Evolutionary conservation across 148 eudicot genomes (phyloP), one percentile per base, ranked within the genome.

Genomic region (Rhododendron williamsianum): DNA sequence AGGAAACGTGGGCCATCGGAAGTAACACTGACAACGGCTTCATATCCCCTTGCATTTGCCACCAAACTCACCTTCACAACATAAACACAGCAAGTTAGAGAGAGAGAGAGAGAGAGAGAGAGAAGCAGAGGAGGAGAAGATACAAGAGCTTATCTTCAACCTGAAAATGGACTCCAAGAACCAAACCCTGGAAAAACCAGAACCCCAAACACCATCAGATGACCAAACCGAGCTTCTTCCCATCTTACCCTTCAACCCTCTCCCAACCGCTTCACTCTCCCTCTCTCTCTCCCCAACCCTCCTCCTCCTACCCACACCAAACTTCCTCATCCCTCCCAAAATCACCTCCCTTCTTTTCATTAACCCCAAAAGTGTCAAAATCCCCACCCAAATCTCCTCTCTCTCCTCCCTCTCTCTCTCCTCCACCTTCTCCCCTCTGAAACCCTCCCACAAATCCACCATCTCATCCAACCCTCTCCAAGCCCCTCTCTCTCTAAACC

Each of bases 401-500:
- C 88, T 92, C 73, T 83, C 91, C 49, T 85, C 84, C 63, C 86
- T 91, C 73, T 90, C 97, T 3, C 89, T 94, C 87, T 91, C 93
- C 56, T 85, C 95, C 9, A 12, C 93, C 36, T 84, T 88, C 69
- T 38, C 43, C 43, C 43, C 43, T 41, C 6, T 89, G 10, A 96
- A 92, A 63, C 81, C 88, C 6, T 54, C 84, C 81, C 85, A 87
- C 83, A 96, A 91, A 21, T 89, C 95, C 51, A 92, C 95, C 30
- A 81, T 91, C 87, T 93, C 99, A 0, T 77, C 97, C 0, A 88
- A 83, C 52, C 95, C 97, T 21, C 92, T 96, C 30, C 97, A 93
- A 63, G 92, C 21, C 78, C 91, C 97, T 16, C 96, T 94, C 48
- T 85, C 91, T 4, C 46, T 91, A 8, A 91, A 88, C 90, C 98